Evolutionary conservation across 345 rosid species (phyloP).

Genomic region (Eucalyptus camaldulensis): DNA sequence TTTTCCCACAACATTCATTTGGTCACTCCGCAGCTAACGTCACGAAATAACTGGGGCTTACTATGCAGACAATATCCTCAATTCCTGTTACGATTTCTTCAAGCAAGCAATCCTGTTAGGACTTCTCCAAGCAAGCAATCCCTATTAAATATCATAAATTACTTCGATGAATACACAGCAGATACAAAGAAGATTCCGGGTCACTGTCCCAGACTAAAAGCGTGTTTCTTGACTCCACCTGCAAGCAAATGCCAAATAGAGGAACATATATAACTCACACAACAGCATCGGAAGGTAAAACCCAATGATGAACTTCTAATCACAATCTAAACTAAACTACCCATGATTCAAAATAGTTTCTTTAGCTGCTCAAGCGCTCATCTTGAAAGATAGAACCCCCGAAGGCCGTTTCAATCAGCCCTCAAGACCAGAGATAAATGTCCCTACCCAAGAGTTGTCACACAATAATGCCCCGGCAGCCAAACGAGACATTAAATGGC

Average conservation of each 20-base stretch:
- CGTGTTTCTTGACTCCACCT: neutral
- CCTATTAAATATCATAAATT: neutral
- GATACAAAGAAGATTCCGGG: neutral
- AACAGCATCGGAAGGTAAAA: neutral
- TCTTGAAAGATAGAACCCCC: neutral
- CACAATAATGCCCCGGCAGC: neutral
- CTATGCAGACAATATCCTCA: neutral
- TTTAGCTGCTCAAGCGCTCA: neutral
- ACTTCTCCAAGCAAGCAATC: neutral
- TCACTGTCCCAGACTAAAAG: neutral
- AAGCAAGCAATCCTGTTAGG: neutral
- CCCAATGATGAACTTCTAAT: neutral
- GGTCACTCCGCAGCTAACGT: neutral
- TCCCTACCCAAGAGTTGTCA: neutral
- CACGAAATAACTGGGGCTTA: neutral
- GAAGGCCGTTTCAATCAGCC: neutral
- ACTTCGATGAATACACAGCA: neutral
- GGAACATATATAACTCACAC: neutral
- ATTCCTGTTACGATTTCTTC: neutral
- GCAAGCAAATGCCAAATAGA: neutral
- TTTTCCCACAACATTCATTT: conserved; percentile 86
- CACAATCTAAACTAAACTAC: neutral
- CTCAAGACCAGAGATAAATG: neutral
- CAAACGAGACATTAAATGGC: neutral
- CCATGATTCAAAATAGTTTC: neutral